Conservation (phyloP, 2,329 filamentous ascomycete species). For the Cryphonectria nitschkei region DNA sequence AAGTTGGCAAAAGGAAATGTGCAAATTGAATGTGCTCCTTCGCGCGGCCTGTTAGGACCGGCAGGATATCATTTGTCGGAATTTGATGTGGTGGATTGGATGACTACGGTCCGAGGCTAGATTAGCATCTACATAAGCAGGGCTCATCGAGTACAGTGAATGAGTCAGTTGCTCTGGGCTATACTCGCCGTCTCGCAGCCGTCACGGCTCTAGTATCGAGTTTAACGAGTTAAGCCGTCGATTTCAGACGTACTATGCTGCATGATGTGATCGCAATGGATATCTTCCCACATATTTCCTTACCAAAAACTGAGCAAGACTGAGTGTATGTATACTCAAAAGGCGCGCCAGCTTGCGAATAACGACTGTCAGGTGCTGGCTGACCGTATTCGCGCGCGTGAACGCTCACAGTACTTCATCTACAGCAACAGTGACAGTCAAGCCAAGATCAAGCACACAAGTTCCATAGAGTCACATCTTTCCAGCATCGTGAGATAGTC, state of each 20-base stretch:
- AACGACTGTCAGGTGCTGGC: background rate
- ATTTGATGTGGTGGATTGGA: background rate
- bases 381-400: too few species aligned
- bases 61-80: slow-evolving; percentile 1
- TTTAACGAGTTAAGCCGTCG: background rate
- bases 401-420: background rate
- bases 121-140: slow-evolving; percentile 11
- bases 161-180: slow-evolving; percentile 3
- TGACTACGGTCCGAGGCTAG: slow-evolving; percentile 1
- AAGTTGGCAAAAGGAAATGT: slow-evolving; percentile 8
- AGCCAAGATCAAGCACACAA: background rate
- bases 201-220: background rate
- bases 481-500: background rate
- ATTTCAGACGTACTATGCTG: background rate
- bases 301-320: background rate
- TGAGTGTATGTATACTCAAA: background rate
- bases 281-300: background rate
- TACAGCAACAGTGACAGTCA: background rate
- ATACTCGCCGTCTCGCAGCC: slow-evolving; percentile 5
- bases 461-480: background rate
- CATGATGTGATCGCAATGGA: background rate
- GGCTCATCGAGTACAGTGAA: slow-evolving; percentile 18
- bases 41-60: background rate
- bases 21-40: slow-evolving; percentile 2
- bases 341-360: background rate